Conservation (phyloP, 139 green algal genomes). For the Picochlorum sp. region DNA sequence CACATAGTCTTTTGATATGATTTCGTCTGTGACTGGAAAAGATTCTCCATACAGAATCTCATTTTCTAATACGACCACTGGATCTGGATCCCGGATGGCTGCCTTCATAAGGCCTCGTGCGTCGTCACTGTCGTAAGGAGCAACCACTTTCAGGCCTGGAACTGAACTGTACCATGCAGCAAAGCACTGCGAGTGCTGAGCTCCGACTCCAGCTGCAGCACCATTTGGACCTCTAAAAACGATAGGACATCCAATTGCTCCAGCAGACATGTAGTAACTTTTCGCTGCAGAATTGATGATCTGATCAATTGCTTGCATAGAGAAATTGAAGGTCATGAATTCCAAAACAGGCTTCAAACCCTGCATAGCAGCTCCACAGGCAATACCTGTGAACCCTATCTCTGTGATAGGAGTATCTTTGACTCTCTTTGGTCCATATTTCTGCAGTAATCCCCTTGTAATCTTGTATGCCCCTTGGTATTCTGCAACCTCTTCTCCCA, state of each 20-base stretch:
- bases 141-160: slow-evolving; percentile 96
- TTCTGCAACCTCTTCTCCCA: slow-evolving; percentile 96
- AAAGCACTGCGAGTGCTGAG: slow-evolving; percentile 98
- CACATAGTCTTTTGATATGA: slow-evolving; percentile 86
- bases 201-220: slow-evolving; percentile 88
- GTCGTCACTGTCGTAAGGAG: slow-evolving; percentile 93
- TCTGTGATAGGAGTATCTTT: slow-evolving; percentile 98
- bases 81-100: slow-evolving; percentile 92
- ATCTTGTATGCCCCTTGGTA: slow-evolving; percentile 99
- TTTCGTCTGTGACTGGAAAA: slow-evolving; percentile 64
- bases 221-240: slow-evolving; percentile 98
- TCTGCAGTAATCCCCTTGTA: slow-evolving; percentile 86
- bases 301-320: slow-evolving; percentile 97
- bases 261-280: slow-evolving; percentile 97
- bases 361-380: slow-evolving; percentile 82
- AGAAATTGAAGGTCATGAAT: slow-evolving; percentile 99
- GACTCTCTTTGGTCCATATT: slow-evolving; percentile 90
- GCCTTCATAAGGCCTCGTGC: slow-evolving; percentile 89
- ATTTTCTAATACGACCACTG: slow-evolving; percentile 97
- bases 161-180: slow-evolving; percentile 90
- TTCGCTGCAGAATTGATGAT: slow-evolving; percentile 98
- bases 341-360: slow-evolving; percentile 89
- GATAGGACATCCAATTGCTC: slow-evolving; percentile 84
- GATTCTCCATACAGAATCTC: slow-evolving; percentile 90
- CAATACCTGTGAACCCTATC: slow-evolving; percentile 95